Base-by-base conservation (phyloP, 208 protist species). In the Blastocrithidia nonstop region DNA sequence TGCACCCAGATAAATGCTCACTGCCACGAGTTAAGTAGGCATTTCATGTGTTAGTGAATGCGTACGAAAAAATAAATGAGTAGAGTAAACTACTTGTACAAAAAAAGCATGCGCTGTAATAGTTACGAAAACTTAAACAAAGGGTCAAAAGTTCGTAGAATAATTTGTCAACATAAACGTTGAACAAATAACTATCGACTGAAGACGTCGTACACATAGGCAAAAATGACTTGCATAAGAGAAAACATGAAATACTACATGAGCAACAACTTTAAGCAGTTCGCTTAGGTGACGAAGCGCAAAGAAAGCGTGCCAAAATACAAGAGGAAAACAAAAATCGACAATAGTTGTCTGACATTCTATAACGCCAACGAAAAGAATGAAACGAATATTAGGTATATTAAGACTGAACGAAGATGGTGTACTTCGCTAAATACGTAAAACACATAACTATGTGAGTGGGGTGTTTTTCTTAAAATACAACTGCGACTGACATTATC, bases 1-100 rank as follows among this genome's bases (percentile, higher is more conserved):
- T 93, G 19, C 85, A 93, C 45, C 85, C 85, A 4, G 85, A 93
- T 57, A 93, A 93, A 66, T 93, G 85, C 56, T 61, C 69, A 29
- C 62, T 89, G 22, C 71, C 70, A 4, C 66, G 70, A 29, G 85
- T 79, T 15, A 56, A 62, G 4, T 73, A 74, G 24, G 85, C 78
- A 26, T 93, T 93, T 50, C 71, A 67, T 5, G 48, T 75, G 1
- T 71, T 80, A 27, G 79, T 89, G 45, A 71, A 61, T 40, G 83
- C 83, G n/a, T 72, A 87, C 64, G 74, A 83, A 53, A 62, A 78
- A 41, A 58, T 93, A 24, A 58, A 47, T 19, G 76, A 88, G 20
- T 66, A 71, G 38, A 71, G n/a, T n/a, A n/a, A n/a, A n/a, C n/a
- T n/a, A n/a, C n/a, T n/a, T n/a, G n/a, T n/a, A n/a, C n/a, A n/a